These are phyloP conservation scores for Stephania cephalantha DNA, from an alignment of 164 flowering plant genomes.

Conservation along the genomic window DNA sequence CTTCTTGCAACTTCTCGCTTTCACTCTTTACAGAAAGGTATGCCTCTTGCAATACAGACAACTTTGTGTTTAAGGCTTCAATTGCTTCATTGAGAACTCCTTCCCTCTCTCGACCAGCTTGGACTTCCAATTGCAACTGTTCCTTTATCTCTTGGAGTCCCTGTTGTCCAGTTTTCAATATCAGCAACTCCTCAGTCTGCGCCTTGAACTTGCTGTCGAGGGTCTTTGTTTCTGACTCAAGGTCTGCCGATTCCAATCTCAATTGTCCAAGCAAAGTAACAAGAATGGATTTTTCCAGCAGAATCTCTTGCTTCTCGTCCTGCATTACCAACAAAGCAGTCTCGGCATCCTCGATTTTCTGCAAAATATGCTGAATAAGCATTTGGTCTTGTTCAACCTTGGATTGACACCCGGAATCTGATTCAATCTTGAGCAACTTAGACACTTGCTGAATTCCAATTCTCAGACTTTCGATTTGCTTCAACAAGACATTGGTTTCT, in stretches of 20 bases:
- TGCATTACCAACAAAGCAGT: constrained; percentile 26
- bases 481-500: constrained; percentile 47
- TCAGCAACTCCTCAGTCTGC: constrained; percentile 23
- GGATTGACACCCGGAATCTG: constrained; percentile 19
- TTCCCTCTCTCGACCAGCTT: constrained; percentile 4
- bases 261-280: constrained; percentile 51
- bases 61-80: background rate
- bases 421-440: constrained; percentile 39
- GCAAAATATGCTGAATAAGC: constrained; percentile 30
- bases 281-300: constrained; percentile 63
- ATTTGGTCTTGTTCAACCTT: constrained; percentile 27
- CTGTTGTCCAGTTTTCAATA: constrained; percentile 42
- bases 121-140: constrained; percentile 8
- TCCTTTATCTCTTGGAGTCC: constrained; percentile 30
- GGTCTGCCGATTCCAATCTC: constrained; percentile 34
- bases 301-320: constrained; percentile 56
- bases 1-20: constrained; percentile 10
- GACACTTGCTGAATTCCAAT: constrained; percentile 43
- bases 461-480: constrained; percentile 49
- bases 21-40: constrained; percentile 4
- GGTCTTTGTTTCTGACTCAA: constrained; percentile 29
- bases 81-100: constrained; percentile 9
- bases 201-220: constrained; percentile 31
- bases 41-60: constrained; percentile 11
- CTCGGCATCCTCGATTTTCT: constrained; percentile 37